Evolutionary conservation across 1,139 yeast genomes (phyloP), one percentile per base, ranked within the genome.

Genomic region (Kluyveromyces sp.): DNA sequence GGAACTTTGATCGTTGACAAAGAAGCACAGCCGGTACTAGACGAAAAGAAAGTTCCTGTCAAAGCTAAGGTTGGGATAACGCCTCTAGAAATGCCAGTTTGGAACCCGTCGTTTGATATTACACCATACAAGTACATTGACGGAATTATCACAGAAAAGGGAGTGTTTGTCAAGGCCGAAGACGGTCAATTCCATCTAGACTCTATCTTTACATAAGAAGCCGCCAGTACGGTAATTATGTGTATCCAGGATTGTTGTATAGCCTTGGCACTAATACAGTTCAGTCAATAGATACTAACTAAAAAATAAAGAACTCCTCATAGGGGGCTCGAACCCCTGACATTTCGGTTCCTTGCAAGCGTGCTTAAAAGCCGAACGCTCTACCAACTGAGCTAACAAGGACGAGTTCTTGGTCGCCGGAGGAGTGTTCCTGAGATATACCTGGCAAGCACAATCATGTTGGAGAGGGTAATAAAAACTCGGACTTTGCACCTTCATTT

Each of bases 51-150:
- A 2, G 63, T 66, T 20, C 69, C 69, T 1, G 60, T 67, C 2
- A 73, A 76, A 25, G 78, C 75, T 3, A 77, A 75, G 28, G 84
- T 87, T n/a, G 84, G 86, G 28, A 75, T 85, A 45, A 95, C 96
- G 0, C 94, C 96, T 2, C 84, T 85, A 2, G 85, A 83, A 0
- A 83, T 89, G 33, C 69, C 74, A 2, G 95, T 87, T 1, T 92
- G 97, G 96, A 92, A 92, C 57, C 98, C 98, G 1, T 84, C 96
- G 0, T 92, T 92, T 57, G 98, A 92, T 61, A 89, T 92, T 11
- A 87, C 97, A 6, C 95, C 96, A 0, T 79, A 81, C 56, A 73
- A 72, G 38, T 68, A 83, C 40, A 87, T 92, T 45, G 96, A 88
- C 57, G 85, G 88, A 46, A 86, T 92, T 49, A 86, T 89, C 26